Conservation (phyloP, 352 stramenopile genomes). For the Pythium vanterpoolii region DNA sequence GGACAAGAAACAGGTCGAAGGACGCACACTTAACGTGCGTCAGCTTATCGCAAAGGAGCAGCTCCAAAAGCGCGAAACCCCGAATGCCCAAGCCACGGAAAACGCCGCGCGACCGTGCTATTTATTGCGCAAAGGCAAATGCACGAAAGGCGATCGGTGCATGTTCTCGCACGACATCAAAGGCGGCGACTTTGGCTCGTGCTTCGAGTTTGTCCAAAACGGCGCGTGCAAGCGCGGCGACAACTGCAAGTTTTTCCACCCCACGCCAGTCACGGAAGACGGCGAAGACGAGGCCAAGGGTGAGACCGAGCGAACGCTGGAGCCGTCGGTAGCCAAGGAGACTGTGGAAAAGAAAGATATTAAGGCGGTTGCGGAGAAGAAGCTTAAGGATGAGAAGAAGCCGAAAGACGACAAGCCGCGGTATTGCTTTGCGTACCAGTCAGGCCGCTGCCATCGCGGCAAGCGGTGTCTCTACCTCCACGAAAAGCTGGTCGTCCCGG, state of each 20-base stretch:
- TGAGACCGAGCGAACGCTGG: neutral
- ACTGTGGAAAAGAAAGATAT: constrained; percentile 7
- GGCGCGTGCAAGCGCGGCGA: constrained; percentile 65
- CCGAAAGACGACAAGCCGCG: constrained; percentile 35
- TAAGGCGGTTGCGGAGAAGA: neutral
- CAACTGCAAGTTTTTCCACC: constrained; percentile 71
- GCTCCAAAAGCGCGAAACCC: constrained; percentile 45
- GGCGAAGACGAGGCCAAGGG: neutral
- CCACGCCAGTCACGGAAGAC: constrained; percentile 9
- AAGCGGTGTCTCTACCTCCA: constrained; percentile 68
- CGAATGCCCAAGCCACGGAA: constrained; percentile 31
- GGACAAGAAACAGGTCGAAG: constrained; percentile 71
- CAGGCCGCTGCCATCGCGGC: constrained; percentile 69
- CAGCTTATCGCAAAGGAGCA: constrained; percentile 72
- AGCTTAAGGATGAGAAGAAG: neutral
- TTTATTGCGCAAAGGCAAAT: constrained; percentile 77
- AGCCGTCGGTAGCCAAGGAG: neutral
- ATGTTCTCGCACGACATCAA: constrained; percentile 76
- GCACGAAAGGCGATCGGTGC: constrained; percentile 62
- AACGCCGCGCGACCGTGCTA: constrained; percentile 54
- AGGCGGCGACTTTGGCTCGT: constrained; percentile 69
- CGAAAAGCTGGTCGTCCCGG: constrained; percentile 38
- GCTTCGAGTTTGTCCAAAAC: constrained; percentile 78
- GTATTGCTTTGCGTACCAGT: constrained; percentile 74
- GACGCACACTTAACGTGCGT: constrained; percentile 70